Evolutionary conservation across 768 basidiomycete genomes (phyloP).

Genomic region (Rhodotorula diobovata): DNA sequence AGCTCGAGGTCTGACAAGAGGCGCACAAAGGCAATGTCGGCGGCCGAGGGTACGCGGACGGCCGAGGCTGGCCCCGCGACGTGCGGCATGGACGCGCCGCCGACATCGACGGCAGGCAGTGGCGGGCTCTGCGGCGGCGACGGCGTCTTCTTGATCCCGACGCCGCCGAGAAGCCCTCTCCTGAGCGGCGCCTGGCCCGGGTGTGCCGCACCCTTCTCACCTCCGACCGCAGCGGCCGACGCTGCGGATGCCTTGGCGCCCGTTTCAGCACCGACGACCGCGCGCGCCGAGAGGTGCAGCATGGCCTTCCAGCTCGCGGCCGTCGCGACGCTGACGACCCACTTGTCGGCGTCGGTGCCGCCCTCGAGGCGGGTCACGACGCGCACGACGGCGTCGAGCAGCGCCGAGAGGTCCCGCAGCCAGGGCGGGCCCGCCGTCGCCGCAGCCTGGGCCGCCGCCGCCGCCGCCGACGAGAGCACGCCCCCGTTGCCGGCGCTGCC

Average conservation of each 20-base stretch:
- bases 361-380: slow-evolving; percentile 35
- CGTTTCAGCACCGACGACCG: not conserved
- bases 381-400: slow-evolving; percentile 33
- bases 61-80: not conserved
- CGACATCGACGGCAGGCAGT: slow-evolving; percentile 3
- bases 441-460: not conserved
- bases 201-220: not conserved
- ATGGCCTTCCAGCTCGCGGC: slow-evolving; percentile 42
- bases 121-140: slow-evolving; percentile 37
- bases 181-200: not conserved
- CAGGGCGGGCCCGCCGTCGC: slow-evolving; percentile 26
- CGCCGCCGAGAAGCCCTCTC: slow-evolving; percentile 24
- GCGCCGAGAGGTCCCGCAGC: slow-evolving; percentile 32
- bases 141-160: slow-evolving; percentile 21
- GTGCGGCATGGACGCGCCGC: not conserved
- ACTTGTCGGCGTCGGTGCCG: slow-evolving; percentile 38
- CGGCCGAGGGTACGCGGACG: not conserved
- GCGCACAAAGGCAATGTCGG: slow-evolving; percentile 33
- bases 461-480: not conserved
- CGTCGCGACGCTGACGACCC: slow-evolving; percentile 41
- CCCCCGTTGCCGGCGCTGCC: no score
- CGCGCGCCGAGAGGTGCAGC: slow-evolving; percentile 31
- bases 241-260: no score
- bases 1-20: slow-evolving; percentile 35
- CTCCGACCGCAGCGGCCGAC: no score